phyloP scores from a whole-genome alignment of 2,329 filamentous ascomycete species.

The Chaetomiaceae sp. region DNA sequence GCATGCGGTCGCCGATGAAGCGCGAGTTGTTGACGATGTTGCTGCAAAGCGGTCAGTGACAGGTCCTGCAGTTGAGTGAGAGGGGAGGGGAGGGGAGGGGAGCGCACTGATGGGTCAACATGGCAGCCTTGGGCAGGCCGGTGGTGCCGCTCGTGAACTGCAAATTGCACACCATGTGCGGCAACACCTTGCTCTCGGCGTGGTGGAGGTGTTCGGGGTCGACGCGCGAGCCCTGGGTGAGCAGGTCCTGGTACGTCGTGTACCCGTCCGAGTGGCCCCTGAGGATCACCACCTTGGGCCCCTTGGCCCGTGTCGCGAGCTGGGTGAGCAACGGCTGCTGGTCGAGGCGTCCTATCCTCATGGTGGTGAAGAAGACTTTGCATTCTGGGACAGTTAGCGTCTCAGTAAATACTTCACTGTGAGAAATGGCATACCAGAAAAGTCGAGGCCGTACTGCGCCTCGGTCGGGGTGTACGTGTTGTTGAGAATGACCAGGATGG shows the following conservation, averaged over 20 bases:
- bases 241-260: slow-evolving; percentile 55
- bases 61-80: not conserved
- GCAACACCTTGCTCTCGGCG: slow-evolving; percentile 51
- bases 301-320: slow-evolving; percentile 43
- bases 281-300: slow-evolving; percentile 56
- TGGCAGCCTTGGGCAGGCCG: slow-evolving; percentile 67
- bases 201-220: slow-evolving; percentile 48
- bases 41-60: slow-evolving; percentile 31
- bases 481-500: slow-evolving; percentile 71
- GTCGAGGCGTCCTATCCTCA: slow-evolving; percentile 61
- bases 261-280: slow-evolving; percentile 52
- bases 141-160: slow-evolving; percentile 76
- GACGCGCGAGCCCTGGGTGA: slow-evolving; percentile 47
- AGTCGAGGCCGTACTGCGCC: slow-evolving; percentile 65
- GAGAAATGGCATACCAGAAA: slow-evolving; percentile 52
- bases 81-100: not conserved
- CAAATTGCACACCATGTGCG: slow-evolving; percentile 67
- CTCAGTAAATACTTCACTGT: not conserved
- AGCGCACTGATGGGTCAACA: slow-evolving; percentile 65
- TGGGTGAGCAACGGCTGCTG: slow-evolving; percentile 56
- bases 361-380: slow-evolving; percentile 69
- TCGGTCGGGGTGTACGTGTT: slow-evolving; percentile 76
- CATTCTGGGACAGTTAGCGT: slow-evolving; percentile 47
- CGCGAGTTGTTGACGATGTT: slow-evolving; percentile 62
- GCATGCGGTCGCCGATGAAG: slow-evolving; percentile 71